These are phyloP conservation scores for Aegilops umbellulata DNA, from an alignment of 176 grass and related monocot species.

Conservation along the genomic window DNA sequence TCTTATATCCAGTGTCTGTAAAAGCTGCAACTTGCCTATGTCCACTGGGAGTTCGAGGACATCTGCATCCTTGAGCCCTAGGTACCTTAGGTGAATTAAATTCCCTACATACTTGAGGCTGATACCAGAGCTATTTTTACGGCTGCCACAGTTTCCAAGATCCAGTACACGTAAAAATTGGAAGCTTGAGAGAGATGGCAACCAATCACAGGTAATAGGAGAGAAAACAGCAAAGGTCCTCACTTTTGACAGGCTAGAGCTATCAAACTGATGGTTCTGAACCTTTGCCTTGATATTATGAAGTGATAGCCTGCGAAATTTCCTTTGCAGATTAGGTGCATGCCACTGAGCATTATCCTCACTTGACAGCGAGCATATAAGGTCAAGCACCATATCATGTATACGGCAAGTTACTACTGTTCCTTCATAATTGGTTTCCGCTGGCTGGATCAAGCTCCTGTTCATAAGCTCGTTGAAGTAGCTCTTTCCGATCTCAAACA, in stretches of 20 bases:
- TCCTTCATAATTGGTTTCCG: no score
- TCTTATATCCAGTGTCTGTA: background rate
- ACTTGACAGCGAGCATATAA: no score
- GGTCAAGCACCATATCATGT: no score
- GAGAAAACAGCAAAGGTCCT: background rate
- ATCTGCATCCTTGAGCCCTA: background rate
- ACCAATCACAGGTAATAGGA: background rate
- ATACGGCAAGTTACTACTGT: no score
- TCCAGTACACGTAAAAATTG: background rate
- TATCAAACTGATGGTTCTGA: background rate
- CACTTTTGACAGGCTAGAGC: background rate
- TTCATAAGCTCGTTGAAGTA: no score
- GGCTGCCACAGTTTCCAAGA: background rate
- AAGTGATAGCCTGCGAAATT: no score
- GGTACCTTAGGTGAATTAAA: background rate
- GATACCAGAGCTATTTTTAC: background rate
- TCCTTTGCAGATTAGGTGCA: no score
- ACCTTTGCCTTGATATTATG: no score
- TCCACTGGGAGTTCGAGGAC: background rate
- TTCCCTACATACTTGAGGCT: background rate
- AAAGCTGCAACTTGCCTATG: background rate
- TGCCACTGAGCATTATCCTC: no score
- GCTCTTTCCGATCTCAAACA: no score
- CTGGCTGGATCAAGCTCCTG: no score
- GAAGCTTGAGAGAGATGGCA: background rate